Base-by-base conservation (phyloP, 179 eudicot species). In the Silene coronaria region DNA sequence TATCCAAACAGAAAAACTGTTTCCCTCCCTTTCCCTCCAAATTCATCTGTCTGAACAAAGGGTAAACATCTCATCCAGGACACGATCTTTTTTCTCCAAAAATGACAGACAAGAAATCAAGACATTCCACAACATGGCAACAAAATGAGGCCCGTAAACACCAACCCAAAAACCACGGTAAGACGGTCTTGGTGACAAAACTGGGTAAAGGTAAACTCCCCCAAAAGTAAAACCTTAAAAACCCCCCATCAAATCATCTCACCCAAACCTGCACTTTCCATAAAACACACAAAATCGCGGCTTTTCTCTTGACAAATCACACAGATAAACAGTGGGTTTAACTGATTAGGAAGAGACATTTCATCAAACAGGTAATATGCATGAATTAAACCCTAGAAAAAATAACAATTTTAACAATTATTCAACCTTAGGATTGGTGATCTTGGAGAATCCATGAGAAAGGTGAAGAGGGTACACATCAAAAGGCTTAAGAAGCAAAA, bases 401-500 rank as follows among this genome's bases (percentile, higher is more conserved):
- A 23, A 7, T 3, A 7, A 1, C 21, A 70, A 26, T 0, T 4
- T 26, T 0, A 3, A 21, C 24, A 3, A 13, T 10, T 6, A 23
- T 0, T 13, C 2, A 70, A 88, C 94, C 92, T 87, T 87, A 57
- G 88, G 84, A 71, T 80, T 86, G 59, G 83, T 38, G 76, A 64
- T 19, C 53, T 23, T 71, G 30, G 86, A 80, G 71, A 71, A 75
- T n/a, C 59, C 36, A 42, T 55, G 59, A 61, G 80, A 65, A 66
- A 59, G 70, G 63, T 38, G 79, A 75, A 77, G 67, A 1, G 88
- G 86, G 85, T 78, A 84, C 3, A 76, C 84, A 26, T 89, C 89
- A 10, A 87, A 78, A 24, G 97, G 93, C 88, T 93, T 93, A 71
- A 91, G 78, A 73, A 93, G 80, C 85, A 91, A 71, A 75, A 90